phyloP scores from a whole-genome alignment of 176 grass and related monocot species.

The Eragrostis nindensis region DNA sequence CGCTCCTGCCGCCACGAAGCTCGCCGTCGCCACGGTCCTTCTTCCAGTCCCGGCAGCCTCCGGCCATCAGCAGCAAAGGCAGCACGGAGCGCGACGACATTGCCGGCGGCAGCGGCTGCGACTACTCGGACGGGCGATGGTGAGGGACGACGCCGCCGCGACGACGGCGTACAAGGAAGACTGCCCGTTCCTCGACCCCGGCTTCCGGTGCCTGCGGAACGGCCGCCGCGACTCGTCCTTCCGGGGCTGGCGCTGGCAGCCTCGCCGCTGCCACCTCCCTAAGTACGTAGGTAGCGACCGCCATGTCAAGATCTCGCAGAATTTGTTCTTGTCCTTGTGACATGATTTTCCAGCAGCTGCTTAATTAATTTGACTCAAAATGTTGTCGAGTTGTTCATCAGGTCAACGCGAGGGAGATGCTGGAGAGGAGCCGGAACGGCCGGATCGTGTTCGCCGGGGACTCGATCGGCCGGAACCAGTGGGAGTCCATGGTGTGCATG shows the following conservation, averaged over 20 bases:
- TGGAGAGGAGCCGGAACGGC: constrained; percentile 48
- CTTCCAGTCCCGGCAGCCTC: not conserved
- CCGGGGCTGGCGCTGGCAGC: constrained; percentile 57
- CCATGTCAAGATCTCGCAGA: not conserved
- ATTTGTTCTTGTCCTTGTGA: not conserved
- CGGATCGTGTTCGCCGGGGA: constrained; percentile 55
- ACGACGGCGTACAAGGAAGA: constrained; percentile 39
- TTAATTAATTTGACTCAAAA: not conserved
- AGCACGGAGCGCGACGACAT: not conserved
- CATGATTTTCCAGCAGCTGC: not conserved
- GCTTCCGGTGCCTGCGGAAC: constrained; percentile 62
- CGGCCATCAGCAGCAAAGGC: not conserved
- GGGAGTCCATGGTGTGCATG: constrained; percentile 63
- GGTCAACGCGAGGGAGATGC: constrained; percentile 49
- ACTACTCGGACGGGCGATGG: constrained; percentile 61
- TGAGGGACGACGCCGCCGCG: constrained; percentile 13
- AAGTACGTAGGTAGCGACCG: constrained; percentile 37
- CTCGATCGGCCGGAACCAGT: constrained; percentile 58
- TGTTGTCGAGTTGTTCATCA: not conserved
- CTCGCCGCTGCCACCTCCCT: constrained; percentile 49
- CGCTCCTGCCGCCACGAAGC: not conserved
- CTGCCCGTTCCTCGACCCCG: constrained; percentile 69
- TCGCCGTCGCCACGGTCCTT: not conserved
- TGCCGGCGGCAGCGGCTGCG: constrained; percentile 8
- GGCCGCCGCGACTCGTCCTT: constrained; percentile 45